Evolutionary conservation across 805 yeast genomes (phyloP).

Genomic region (Kazachstania kunashirensis): DNA sequence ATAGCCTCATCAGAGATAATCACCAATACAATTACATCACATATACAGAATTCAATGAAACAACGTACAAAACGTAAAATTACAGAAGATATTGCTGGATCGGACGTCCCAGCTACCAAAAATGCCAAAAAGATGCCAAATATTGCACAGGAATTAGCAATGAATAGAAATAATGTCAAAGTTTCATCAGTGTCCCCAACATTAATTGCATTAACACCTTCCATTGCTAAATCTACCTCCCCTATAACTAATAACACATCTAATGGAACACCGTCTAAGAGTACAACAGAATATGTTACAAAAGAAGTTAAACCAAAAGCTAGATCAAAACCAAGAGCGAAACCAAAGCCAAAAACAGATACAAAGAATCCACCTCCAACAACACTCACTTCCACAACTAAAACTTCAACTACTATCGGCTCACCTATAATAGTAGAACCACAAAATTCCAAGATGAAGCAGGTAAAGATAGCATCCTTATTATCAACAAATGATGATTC

Average conservation of each 20-base stretch:
- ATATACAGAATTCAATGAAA: not conserved
- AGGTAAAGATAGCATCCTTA: constrained; percentile 15
- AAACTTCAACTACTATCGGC: not conserved
- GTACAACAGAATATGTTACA: not conserved
- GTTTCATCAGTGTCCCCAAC: constrained; percentile 10
- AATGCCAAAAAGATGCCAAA: constrained; percentile 11
- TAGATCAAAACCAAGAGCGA: not conserved
- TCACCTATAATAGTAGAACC: not conserved
- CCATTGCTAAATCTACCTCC: not conserved
- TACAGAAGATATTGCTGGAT: no score
- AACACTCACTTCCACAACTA: not conserved
- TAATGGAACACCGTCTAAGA: not conserved
- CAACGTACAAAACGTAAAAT: no score
- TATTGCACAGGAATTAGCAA: constrained; percentile 28
- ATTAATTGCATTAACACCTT: not conserved
- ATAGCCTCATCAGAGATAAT: not conserved
- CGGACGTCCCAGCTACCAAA: not conserved
- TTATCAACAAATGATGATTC: constrained; percentile 5
- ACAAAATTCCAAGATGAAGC: constrained; percentile 6
- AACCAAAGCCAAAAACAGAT: constrained; percentile 1
- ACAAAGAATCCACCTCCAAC: constrained; percentile 1
- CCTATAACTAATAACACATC: not conserved
- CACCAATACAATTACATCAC: not conserved
- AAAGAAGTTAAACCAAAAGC: not conserved
- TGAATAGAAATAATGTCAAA: constrained; percentile 21